Percentiles rank a stretch among this genome's conserved stretches.
phyloP scores from a whole-genome alignment of 2,329 filamentous ascomycete species.

The Penicillium sp. region DNA sequence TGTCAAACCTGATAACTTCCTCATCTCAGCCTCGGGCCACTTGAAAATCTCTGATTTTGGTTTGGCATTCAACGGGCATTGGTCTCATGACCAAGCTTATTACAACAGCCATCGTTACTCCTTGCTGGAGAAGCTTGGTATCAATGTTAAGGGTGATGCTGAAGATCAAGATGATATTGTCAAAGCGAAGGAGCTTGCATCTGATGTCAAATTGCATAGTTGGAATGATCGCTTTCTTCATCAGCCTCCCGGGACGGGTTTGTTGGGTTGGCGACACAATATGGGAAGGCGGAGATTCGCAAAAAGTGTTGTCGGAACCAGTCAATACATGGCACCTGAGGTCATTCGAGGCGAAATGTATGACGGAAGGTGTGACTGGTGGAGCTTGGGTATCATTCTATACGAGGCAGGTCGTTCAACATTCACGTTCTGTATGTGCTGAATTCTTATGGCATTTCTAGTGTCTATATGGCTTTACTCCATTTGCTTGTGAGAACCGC shows the following conservation, averaged over 20 bases:
- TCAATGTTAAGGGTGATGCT: conserved; percentile 71
- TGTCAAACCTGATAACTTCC: conserved; percentile 95
- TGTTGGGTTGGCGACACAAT: conserved; percentile 69
- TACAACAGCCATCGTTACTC: conserved; percentile 80
- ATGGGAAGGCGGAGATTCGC: conserved; percentile 70
- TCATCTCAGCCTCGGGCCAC: conserved; percentile 84
- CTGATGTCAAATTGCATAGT: conserved; percentile 17
- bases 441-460: conserved; percentile 27
- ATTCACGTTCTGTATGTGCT: neutral
- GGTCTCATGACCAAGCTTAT: conserved; percentile 86
- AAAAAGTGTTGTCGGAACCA: conserved; percentile 86
- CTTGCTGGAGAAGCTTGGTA: conserved; percentile 71
- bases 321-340: conserved; percentile 98
- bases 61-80: conserved; percentile 90
- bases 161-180: conserved; percentile 63
- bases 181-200: conserved; percentile 23
- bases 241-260: conserved; percentile 44
- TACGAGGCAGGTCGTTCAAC: conserved; percentile 61
- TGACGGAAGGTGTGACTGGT: conserved; percentile 94
- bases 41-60: conserved; percentile 96
- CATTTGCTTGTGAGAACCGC: conserved; percentile 79
- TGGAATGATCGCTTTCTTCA: conserved; percentile 37
- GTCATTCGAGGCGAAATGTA: conserved; percentile 79
- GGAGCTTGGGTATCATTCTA: conserved; percentile 91
- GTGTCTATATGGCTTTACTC: conserved; percentile 88